A percentile compares a stretch with the other conserved stretches of the same genome.
Conservation (phyloP, 2,329 filamentous ascomycete genomes). For the Aspergillus neoniger region DNA sequence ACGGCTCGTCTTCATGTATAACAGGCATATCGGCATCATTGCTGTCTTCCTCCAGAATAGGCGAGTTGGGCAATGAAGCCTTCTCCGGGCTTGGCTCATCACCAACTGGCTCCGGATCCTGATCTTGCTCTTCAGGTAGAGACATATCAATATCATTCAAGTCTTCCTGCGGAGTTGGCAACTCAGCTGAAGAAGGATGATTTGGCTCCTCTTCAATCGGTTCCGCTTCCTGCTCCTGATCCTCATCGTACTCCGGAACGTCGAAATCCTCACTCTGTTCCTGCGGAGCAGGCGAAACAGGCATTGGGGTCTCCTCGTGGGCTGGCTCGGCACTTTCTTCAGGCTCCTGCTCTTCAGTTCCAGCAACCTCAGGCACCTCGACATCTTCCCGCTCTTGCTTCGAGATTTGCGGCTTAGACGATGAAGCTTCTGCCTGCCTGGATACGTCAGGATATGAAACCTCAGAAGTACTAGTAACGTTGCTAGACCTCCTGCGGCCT, state of each 20-base stretch:
- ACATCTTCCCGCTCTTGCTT: not conserved
- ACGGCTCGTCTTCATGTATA: constrained; percentile 28
- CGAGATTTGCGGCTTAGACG: constrained; percentile 20
- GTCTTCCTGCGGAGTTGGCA: no score
- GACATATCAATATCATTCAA: not conserved
- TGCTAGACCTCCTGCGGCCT: constrained; percentile 25
- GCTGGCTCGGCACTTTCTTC: not conserved
- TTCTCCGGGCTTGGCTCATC: not conserved
- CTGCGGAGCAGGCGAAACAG: not conserved
- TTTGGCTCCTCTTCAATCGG: not conserved
- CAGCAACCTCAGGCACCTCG: not conserved
- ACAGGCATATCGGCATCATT: constrained; percentile 13
- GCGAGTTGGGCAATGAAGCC: constrained; percentile 14
- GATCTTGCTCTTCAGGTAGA: no score
- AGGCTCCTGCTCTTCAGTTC: not conserved
- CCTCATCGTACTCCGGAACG: not conserved
- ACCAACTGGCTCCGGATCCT: not conserved
- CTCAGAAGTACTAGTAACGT: constrained; percentile 11
- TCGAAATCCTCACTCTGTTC: no score
- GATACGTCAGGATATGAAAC: constrained; percentile 29
- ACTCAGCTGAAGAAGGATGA: no score
- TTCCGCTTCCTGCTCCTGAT: not conserved
- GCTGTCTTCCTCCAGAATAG: constrained; percentile 10
- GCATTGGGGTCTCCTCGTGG: not conserved
- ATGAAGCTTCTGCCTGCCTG: constrained; percentile 18